These are phyloP conservation scores for Penicillium sp. DNA, from an alignment of 2,329 filamentous ascomycete species.

Conservation along the genomic window DNA sequence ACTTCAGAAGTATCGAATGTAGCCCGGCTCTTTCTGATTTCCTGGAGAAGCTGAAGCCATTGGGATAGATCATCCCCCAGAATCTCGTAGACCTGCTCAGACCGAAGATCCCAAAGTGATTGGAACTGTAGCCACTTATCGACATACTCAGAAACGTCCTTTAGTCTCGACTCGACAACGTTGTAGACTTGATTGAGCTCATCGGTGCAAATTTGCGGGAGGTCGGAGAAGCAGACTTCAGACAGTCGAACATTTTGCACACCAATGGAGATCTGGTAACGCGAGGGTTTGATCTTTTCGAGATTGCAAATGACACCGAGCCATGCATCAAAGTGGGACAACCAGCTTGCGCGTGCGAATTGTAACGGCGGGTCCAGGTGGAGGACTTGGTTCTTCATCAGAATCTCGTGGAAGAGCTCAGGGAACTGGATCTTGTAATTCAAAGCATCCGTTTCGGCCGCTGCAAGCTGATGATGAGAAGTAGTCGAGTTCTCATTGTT, in stretches of 20 bases:
- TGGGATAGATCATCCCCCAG: conserved; percentile 86
- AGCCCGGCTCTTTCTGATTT: conserved; percentile 89
- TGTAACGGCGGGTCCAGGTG: conserved; percentile 92
- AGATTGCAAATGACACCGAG: conserved; percentile 88
- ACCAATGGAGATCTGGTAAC: conserved; percentile 83
- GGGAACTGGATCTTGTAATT: conserved; percentile 43
- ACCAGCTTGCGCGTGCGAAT: conserved; percentile 89
- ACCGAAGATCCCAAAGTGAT: conserved; percentile 95
- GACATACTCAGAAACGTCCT: conserved; percentile 78
- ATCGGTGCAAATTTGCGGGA: conserved; percentile 79
- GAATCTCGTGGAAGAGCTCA: conserved; percentile 78
- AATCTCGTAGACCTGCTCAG: conserved; percentile 89
- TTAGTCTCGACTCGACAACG: conserved; percentile 77
- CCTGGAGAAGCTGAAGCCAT: conserved; percentile 94
- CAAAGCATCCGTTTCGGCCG: conserved; percentile 29
- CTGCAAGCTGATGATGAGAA: conserved; percentile 17
- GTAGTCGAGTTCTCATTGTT: conserved; percentile 30
- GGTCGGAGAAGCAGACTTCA: conserved; percentile 69
- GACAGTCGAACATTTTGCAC: conserved; percentile 39
- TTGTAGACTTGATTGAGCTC: conserved; percentile 77
- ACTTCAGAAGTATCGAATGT: conserved; percentile 98
- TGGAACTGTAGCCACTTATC: conserved; percentile 99
- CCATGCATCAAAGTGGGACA: conserved; percentile 89
- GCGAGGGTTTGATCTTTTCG: conserved; percentile 88
- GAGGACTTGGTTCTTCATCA: conserved; percentile 97